A percentile compares a stretch with the other conserved stretches of the same genome.
phyloP scores from a whole-genome alignment of 305 asterid species.

The Fraxinus sp. region DNA sequence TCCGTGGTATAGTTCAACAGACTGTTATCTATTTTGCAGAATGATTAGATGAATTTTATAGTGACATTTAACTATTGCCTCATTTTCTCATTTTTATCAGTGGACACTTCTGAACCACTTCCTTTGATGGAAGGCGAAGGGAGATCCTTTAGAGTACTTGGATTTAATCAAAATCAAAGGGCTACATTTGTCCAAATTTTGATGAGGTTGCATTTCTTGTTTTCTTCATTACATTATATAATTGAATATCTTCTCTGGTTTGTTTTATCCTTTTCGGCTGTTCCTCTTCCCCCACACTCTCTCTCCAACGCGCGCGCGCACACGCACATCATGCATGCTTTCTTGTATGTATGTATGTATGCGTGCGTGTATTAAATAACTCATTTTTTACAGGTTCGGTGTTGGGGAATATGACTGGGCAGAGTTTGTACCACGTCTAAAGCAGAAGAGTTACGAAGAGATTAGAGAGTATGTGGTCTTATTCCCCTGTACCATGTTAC shows the following conservation, averaged over 20 bases:
- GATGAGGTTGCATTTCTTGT: conserved; percentile 68
- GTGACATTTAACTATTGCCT: conserved; percentile 17
- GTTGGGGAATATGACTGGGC: conserved; percentile 86
- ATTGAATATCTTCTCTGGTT: conserved; percentile 18
- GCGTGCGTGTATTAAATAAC: not conserved
- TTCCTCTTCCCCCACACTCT: conserved; percentile 1
- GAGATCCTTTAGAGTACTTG: conserved; percentile 75
- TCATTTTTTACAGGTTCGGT: conserved; percentile 59
- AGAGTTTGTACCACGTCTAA: conserved; percentile 81
- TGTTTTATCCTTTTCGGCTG: conserved; percentile 6
- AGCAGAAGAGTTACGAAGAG: conserved; percentile 82
- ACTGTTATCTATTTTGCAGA: conserved; percentile 8
- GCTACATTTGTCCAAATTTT: conserved; percentile 79
- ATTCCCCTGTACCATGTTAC: conserved; percentile 13
- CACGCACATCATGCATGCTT: not conserved
- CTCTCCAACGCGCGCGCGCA: not conserved
- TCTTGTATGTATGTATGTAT: not conserved
- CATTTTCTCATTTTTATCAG: conserved; percentile 34
- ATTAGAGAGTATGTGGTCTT: conserved; percentile 65
- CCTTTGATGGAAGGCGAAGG: conserved; percentile 99
- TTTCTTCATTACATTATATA: conserved; percentile 1
- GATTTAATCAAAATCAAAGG: conserved; percentile 91
- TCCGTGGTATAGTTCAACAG: conserved; percentile 60
- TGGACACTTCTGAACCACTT: conserved; percentile 65
- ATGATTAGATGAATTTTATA: conserved; percentile 10